Evolutionary conservation across 345 rosid genomes (phyloP).

Genomic region (Salix suchowensis): DNA sequence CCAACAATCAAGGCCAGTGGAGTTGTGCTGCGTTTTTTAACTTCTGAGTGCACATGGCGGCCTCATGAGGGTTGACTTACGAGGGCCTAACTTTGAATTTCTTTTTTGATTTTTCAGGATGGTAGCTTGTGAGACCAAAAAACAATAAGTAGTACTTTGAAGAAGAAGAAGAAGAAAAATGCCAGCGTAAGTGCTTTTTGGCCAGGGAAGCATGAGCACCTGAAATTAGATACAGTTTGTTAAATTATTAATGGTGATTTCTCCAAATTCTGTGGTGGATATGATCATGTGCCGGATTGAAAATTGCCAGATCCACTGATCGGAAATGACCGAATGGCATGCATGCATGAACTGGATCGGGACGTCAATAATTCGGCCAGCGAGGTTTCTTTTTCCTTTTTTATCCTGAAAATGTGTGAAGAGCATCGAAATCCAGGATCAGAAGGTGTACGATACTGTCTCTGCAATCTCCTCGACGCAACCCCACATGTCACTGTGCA

Average conservation of each 20-base stretch:
- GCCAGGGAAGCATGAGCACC: neutral
- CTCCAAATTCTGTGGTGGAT: neutral
- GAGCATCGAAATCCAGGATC: neutral
- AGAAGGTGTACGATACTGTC: neutral
- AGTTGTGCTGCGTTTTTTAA: neutral
- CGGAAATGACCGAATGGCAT: neutral
- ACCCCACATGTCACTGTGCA: neutral
- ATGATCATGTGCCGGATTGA: neutral
- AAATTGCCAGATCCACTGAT: neutral
- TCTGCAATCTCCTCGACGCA: neutral
- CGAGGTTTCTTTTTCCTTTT: neutral
- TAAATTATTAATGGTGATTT: neutral
- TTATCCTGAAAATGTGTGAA: neutral
- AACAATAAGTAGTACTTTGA: neutral
- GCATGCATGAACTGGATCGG: neutral
- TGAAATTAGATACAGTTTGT: neutral
- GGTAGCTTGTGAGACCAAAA: neutral
- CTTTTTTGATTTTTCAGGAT: neutral
- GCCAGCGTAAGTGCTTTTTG: neutral
- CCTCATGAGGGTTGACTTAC: constrained; percentile 14
- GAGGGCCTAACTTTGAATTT: neutral
- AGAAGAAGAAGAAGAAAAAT: neutral
- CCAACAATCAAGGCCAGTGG: neutral
- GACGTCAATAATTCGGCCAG: neutral
- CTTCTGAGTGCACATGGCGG: constrained; percentile 6